Conservation (phyloP, 345 rosid genomes). For the Gossypium mustelinum region DNA sequence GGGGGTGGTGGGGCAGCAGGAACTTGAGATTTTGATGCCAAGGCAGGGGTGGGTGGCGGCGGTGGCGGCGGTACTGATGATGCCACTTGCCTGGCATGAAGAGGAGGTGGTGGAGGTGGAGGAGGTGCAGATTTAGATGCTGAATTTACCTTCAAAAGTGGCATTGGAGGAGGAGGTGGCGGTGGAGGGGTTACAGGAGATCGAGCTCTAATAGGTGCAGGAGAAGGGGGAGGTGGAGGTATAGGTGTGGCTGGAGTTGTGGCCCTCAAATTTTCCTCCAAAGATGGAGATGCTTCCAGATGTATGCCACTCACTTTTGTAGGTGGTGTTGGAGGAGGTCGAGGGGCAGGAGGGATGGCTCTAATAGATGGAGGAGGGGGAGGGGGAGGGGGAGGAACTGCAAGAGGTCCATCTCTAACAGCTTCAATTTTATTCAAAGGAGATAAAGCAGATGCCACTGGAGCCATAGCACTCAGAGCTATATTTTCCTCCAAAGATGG, state of each 20-base stretch:
- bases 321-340: conserved; percentile 20
- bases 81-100: no score
- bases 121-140: no score
- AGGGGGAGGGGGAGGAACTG: conserved; percentile 46
- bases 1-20: conserved; percentile 61
- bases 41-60: conserved; percentile 37
- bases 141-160: no score
- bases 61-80: conserved; percentile 19
- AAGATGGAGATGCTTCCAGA: conserved; percentile 15
- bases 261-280: conserved; percentile 19
- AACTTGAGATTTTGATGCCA: conserved; percentile 24
- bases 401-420: conserved; percentile 26
- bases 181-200: conserved; percentile 35
- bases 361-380: conserved; percentile 19
- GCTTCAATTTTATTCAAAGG: not conserved
- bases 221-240: conserved; percentile 45
- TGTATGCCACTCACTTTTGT: not conserved
- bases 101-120: no score
- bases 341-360: conserved; percentile 27
- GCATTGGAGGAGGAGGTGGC: conserved; percentile 28
- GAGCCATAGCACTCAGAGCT: not conserved
- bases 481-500: not conserved
- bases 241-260: conserved; percentile 3
- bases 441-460: conserved; percentile 4
- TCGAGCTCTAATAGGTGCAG: conserved; percentile 17